These are phyloP conservation scores for Fimicolochytrium jonesii DNA, from an alignment of 192 early-diverging fungal genomes.

Conservation along the genomic window DNA sequence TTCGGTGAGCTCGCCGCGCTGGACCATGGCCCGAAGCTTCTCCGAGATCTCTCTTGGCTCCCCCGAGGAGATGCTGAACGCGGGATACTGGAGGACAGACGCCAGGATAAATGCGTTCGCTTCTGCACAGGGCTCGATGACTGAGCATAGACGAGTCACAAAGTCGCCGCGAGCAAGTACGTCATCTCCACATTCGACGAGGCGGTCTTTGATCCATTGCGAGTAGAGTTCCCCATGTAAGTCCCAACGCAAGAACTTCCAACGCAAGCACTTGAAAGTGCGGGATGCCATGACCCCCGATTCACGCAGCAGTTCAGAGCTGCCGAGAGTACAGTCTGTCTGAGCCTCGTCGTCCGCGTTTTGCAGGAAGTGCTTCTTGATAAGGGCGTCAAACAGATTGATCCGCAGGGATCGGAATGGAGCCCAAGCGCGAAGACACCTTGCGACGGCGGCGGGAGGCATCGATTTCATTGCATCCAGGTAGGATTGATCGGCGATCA, in stretches of 20 bases:
- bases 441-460: background rate
- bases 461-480: background rate
- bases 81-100: background rate
- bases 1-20: background rate
- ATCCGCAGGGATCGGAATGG: background rate
- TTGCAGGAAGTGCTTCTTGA: background rate
- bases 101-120: background rate
- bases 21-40: background rate
- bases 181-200: background rate
- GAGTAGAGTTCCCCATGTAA: background rate
- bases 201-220: background rate
- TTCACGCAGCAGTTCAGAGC: background rate
- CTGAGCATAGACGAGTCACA: background rate
- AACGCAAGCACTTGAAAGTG: too few relatives aligned
- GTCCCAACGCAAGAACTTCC: background rate
- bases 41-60: background rate
- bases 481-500: background rate
- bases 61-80: background rate
- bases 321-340: background rate
- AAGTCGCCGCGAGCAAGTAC: background rate
- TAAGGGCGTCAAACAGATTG: background rate
- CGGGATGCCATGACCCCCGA: background rate
- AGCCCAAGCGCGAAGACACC: background rate
- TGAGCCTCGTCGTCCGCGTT: background rate
- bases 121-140: background rate